Conservation (phyloP, 768 basidiomycete genomes). For the Hemileccinum rubropunctum region DNA sequence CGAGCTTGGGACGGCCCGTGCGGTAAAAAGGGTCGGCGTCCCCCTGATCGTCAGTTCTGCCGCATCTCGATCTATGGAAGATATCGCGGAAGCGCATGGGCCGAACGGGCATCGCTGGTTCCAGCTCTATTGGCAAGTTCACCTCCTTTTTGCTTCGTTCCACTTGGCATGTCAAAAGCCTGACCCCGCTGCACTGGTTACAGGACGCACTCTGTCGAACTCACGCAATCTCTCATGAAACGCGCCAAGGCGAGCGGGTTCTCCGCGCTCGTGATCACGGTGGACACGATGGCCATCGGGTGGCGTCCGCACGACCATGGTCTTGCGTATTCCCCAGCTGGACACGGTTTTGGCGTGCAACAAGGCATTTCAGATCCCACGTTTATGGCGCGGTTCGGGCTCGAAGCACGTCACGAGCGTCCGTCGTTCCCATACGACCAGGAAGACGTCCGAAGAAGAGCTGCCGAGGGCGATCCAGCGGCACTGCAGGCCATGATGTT, state of each 20-base stretch:
- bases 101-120: conserved; percentile 43
- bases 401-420: conserved; percentile 28
- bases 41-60: conserved; percentile 32
- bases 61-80: conserved; percentile 48
- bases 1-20: conserved; percentile 44
- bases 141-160: neutral
- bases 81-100: conserved; percentile 46
- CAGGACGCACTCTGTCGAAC: conserved; percentile 28
- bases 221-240: conserved; percentile 40
- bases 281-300: conserved; percentile 43
- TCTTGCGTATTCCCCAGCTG: conserved; percentile 36
- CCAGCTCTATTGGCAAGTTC: conserved; percentile 45
- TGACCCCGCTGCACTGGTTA: neutral
- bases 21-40: conserved; percentile 45
- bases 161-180: too few relatives aligned
- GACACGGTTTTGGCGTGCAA: conserved; percentile 38
- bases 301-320: conserved; percentile 46
- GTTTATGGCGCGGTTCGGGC: conserved; percentile 40
- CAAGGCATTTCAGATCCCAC: conserved; percentile 44
- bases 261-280: conserved; percentile 43
- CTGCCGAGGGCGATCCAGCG: conserved; percentile 31
- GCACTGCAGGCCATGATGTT: conserved; percentile 29
- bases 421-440: conserved; percentile 37
- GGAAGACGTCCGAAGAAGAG: conserved; percentile 21
- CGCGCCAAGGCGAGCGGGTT: conserved; percentile 43